A percentile compares a stretch with the other conserved stretches of the same genome.
Evolutionary conservation across 1,284 basidiomycete species (phyloP).

Genomic region (Moesziomyces parantarcticus): DNA sequence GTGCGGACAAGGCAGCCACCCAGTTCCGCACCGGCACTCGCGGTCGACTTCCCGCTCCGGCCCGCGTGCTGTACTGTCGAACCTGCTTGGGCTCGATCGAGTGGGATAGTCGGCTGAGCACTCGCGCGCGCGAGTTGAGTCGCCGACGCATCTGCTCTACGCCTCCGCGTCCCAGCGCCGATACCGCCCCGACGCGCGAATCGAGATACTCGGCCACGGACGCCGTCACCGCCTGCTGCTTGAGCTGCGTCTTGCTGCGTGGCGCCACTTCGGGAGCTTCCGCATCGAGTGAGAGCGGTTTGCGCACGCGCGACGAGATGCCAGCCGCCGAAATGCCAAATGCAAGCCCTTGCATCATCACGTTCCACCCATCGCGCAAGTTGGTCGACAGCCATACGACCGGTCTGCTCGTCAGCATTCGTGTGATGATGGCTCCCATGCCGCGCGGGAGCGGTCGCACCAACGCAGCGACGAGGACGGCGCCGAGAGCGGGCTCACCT

Average conservation of each 20-base stretch:
- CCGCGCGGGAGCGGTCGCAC: conserved; percentile 30
- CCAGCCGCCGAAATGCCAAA: conserved; percentile 39
- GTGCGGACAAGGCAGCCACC: conserved; percentile 43
- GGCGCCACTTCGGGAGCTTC: too few relatives aligned
- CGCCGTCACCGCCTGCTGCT: too few relatives aligned
- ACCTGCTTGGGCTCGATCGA: too few relatives aligned
- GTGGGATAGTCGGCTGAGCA: too few relatives aligned
- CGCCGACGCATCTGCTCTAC: too few relatives aligned
- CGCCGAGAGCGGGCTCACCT: conserved; percentile 21
- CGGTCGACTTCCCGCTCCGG: background rate
- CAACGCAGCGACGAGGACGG: conserved; percentile 22
- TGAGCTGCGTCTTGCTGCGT: too few relatives aligned
- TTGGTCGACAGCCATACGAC: conserved; percentile 35
- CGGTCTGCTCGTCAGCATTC: conserved; percentile 15
- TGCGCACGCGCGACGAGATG: conserved; percentile 3
- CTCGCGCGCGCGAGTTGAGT: too few relatives aligned
- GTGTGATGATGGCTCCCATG: conserved; percentile 10
- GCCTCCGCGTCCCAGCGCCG: too few relatives aligned
- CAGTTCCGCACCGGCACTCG: conserved; percentile 31
- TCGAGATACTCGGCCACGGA: too few relatives aligned
- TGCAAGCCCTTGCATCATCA: conserved; percentile 42
- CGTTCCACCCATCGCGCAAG: conserved; percentile 41
- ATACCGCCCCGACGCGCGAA: too few relatives aligned
- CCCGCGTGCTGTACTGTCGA: too few relatives aligned
- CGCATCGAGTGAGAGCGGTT: too few relatives aligned